These are phyloP conservation scores for Hymenoscyphus infarciens DNA, from an alignment of 2,329 filamentous ascomycete genomes.

Conservation along the genomic window DNA sequence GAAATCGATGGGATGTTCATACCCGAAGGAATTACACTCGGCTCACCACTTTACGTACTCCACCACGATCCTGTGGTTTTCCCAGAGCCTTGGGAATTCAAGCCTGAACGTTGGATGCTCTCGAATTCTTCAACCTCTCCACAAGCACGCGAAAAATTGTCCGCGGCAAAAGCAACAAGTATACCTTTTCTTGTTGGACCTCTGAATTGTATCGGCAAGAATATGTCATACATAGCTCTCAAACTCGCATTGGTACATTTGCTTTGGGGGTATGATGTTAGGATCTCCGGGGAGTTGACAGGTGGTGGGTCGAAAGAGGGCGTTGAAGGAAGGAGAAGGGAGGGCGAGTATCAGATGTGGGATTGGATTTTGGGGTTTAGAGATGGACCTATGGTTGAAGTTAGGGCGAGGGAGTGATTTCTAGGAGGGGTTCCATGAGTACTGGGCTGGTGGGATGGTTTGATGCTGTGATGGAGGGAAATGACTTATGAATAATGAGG, in stretches of 20 bases:
- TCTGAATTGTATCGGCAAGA: conserved; percentile 35
- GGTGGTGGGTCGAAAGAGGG: conserved; percentile 9
- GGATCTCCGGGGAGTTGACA: too few relatives aligned
- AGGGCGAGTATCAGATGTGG: conserved; percentile 27
- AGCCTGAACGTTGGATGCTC: conserved; percentile 24
- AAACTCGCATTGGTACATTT: too few relatives aligned
- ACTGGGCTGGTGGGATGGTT: too few relatives aligned
- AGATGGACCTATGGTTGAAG: conserved; percentile 36
- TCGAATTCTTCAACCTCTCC: background rate
- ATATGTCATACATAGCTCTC: conserved; percentile 29
- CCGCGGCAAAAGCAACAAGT: conserved; percentile 22
- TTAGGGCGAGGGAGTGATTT: conserved; percentile 13
- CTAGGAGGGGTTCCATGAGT: too few relatives aligned
- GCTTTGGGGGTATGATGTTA: too few relatives aligned
- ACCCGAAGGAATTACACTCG: conserved; percentile 19
- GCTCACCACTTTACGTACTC: conserved; percentile 23
- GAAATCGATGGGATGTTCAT: conserved; percentile 19
- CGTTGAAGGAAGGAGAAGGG: conserved; percentile 20
- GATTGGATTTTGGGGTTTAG: conserved; percentile 31
- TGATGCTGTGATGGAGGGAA: too few relatives aligned
- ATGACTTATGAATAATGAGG: too few relatives aligned
- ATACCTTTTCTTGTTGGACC: conserved; percentile 32
- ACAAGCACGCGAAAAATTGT: conserved; percentile 18
- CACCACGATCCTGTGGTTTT: conserved; percentile 24
- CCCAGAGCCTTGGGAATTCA: conserved; percentile 19